These are phyloP conservation scores for Neolentinus lepideus DNA, from an alignment of 1,284 basidiomycete genomes.

Conservation along the genomic window DNA sequence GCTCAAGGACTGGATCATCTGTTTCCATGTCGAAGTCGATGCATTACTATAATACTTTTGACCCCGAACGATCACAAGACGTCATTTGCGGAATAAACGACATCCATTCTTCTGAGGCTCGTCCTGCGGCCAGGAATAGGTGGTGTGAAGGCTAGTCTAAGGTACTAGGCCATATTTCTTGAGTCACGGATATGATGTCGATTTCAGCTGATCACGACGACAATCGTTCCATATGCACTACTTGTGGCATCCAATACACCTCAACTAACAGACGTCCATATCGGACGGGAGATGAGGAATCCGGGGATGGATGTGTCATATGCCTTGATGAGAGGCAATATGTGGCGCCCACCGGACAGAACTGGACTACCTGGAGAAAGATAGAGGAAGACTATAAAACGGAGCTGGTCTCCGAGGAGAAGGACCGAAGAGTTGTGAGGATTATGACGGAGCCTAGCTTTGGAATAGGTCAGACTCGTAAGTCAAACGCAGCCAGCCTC, in stretches of 20 bases:
- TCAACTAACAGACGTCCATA: not conserved
- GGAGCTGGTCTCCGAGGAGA: not conserved
- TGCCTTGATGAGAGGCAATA: slow-evolving; percentile 1
- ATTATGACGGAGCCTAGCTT: not conserved
- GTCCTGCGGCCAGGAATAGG: too few relatives aligned
- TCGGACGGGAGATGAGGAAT: not conserved
- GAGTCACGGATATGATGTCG: not conserved
- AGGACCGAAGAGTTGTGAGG: not conserved
- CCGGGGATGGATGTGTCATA: not conserved
- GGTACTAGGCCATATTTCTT: too few relatives aligned
- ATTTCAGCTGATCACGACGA: not conserved
- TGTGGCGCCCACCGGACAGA: not conserved
- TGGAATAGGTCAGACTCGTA: slow-evolving; percentile 3
- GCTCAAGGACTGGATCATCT: too few relatives aligned
- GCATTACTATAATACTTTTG: not conserved
- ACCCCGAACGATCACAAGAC: not conserved
- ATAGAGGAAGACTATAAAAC: not conserved
- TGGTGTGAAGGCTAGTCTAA: too few relatives aligned
- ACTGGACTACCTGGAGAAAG: not conserved
- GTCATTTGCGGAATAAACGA: not conserved
- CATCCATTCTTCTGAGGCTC: not conserved
- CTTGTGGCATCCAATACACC: slow-evolving; percentile 1
- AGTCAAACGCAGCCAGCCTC: not conserved
- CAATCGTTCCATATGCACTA: not conserved
- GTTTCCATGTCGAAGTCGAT: too few relatives aligned